Evolutionary conservation across 2,329 filamentous ascomycete genomes (phyloP), one percentile per base, ranked within the genome.

Genomic region (Calycina marina): DNA sequence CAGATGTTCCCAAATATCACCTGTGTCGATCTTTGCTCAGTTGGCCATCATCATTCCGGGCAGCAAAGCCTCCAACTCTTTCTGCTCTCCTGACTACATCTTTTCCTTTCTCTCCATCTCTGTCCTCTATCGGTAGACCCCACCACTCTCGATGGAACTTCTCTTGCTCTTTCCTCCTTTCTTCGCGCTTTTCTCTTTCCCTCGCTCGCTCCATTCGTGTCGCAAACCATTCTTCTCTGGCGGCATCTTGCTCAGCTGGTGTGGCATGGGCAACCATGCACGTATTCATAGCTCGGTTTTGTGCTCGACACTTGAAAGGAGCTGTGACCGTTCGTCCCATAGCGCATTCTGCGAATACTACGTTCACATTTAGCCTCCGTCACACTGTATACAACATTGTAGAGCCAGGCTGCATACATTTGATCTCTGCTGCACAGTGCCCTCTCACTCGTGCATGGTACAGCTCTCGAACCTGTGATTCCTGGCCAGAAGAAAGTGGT

Each of bases 251-350:
- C 54, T 92, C 83, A 34, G 69, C 73, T 41, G 76, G 80, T 42
- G 82, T 92, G 34, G 88, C 86, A 60, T 92, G 79, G 35, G 67
- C 58, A 45, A 86, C 67, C 85, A 98, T 94, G 62, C 90, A 98
- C 40, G 63, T 67, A 60, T 98, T 98, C 90, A 98, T 98, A 20
- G 68, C 65, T 40, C 77, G 74, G 49, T 85, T 79, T 51, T 86
- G 69, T 30, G 67, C 59, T 33, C 84, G 77, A 62, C 90, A 98
- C 32, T 75, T 70, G 64, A 90, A 94, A 9, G 85, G 79, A 37
- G 90, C 80, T 35, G 77, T 85, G 47, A 96, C 72, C 4, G 86
- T 96, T 43, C 83, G 80, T 52, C 78, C 77, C 30, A 77, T 67
- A 32, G 86, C 86, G 65, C 90, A 98, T 44, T 78, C 75, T 36